These are phyloP conservation scores for Pseudogymnoascus sp. DNA, from an alignment of 2,329 filamentous ascomycete species.

Conservation along the genomic window DNA sequence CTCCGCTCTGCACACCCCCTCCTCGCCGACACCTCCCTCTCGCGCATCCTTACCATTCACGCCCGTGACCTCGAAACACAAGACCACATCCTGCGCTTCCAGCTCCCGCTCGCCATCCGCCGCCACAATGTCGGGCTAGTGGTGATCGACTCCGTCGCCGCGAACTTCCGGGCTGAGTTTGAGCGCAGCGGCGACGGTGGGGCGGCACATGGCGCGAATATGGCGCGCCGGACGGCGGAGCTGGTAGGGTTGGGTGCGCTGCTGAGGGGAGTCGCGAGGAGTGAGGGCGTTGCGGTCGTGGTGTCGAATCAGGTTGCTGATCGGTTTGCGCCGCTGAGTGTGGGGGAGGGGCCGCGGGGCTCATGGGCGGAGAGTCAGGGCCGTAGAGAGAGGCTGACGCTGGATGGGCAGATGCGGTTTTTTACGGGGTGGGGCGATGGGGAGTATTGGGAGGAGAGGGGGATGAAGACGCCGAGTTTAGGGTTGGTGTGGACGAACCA, in stretches of 20 bases:
- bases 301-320: conserved; percentile 95
- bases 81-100: conserved; percentile 88
- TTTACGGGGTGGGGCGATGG: conserved; percentile 92
- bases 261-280: conserved; percentile 66
- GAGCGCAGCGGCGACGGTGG: conserved; percentile 45
- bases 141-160: conserved; percentile 83
- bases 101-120: conserved; percentile 76
- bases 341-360: conserved; percentile 21
- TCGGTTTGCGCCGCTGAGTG: conserved; percentile 47
- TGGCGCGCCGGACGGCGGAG: conserved; percentile 69
- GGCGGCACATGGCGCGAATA: conserved; percentile 36
- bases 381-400: conserved; percentile 44
- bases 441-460: conserved; percentile 32
- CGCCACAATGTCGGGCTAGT: conserved; percentile 72
- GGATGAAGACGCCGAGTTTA: conserved; percentile 74
- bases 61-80: conserved; percentile 73
- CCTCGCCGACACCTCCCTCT: conserved; percentile 32
- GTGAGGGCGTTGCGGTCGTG: conserved; percentile 71
- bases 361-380: conserved; percentile 29
- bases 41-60: conserved; percentile 29
- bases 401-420: conserved; percentile 85
- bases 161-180: conserved; percentile 91
- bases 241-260: conserved; percentile 68
- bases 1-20: conserved; percentile 61
- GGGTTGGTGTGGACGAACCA: conserved; percentile 90